phyloP scores from a whole-genome alignment of 192 early-diverging fungal species.

The Backusella liffmaniae region DNA sequence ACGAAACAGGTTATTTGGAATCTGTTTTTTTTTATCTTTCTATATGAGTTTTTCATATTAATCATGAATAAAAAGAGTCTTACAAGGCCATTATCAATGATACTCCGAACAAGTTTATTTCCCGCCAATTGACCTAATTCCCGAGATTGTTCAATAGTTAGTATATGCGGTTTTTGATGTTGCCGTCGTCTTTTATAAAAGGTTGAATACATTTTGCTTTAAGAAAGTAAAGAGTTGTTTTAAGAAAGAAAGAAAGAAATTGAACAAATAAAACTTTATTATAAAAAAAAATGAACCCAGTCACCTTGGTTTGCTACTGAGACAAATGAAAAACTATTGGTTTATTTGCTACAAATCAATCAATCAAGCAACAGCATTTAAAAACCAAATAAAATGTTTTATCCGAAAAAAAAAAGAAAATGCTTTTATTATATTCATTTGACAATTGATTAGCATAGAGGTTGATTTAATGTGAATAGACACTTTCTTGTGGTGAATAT shows the following conservation, averaged over 20 bases:
- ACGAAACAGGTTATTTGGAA: constrained; percentile 8
- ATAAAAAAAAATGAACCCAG: background rate
- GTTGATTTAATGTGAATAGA: background rate
- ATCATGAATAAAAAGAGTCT: background rate
- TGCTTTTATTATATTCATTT: background rate
- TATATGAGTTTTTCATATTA: background rate
- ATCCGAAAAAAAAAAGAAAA: background rate
- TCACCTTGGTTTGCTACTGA: constrained; percentile 1
- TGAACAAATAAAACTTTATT: background rate
- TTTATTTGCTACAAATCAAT: background rate
- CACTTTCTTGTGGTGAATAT: background rate
- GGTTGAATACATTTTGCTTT: constrained; percentile 5
- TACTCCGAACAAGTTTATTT: constrained; percentile 7
- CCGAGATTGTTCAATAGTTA: constrained; percentile 14
- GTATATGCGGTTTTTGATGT: constrained; percentile 8
- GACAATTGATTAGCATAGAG: background rate
- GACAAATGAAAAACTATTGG: constrained; percentile 9
- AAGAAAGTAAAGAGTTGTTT: background rate
- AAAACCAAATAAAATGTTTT: background rate
- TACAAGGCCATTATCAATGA: constrained; percentile 8
- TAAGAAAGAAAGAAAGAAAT: background rate
- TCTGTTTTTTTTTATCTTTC: background rate
- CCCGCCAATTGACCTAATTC: constrained; percentile 12
- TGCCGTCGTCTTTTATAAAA: constrained; percentile 8
- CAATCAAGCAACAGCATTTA: background rate